Conservation (phyloP, 805 yeast species). For the Kodamaea fukazawae region DNA sequence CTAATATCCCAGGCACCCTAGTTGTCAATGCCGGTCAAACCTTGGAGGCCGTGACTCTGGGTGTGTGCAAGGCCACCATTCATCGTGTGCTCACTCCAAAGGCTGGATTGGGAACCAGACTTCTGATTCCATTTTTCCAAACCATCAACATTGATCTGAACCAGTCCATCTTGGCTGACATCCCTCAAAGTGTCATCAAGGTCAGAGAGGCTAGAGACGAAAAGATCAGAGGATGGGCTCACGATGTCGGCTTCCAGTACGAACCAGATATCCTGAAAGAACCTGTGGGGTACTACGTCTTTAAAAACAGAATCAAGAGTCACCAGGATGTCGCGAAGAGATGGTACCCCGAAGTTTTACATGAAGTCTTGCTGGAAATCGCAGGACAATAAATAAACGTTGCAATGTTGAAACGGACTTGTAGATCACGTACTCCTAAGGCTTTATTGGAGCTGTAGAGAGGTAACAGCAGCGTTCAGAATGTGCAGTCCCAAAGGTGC, state of each 20-base stretch:
- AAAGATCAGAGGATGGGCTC: conserved; percentile 34
- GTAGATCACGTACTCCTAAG: too few species aligned
- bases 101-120: conserved; percentile 37
- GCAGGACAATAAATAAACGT: background rate
- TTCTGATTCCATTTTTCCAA: conserved; percentile 49
- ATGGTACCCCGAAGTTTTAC: conserved; percentile 42
- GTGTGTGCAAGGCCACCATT: conserved; percentile 58
- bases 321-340: conserved; percentile 43
- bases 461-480: too few species aligned
- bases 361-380: conserved; percentile 25
- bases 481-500: too few species aligned
- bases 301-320: conserved; percentile 43
- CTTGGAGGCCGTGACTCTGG: conserved; percentile 56
- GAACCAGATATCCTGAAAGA: conserved; percentile 32
- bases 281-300: conserved; percentile 48
- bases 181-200: conserved; percentile 28
- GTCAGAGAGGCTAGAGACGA: conserved; percentile 36
- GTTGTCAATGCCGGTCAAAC: conserved; percentile 64
- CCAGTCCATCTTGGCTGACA: conserved; percentile 26
- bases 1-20: conserved; percentile 45
- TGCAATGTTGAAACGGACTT: too few species aligned
- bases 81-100: conserved; percentile 51
- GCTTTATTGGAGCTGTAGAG: too few species aligned
- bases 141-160: conserved; percentile 41
- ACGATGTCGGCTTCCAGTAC: conserved; percentile 40